phyloP scores from a whole-genome alignment of 192 early-diverging fungal species.

The Gonapodya prolifera region DNA sequence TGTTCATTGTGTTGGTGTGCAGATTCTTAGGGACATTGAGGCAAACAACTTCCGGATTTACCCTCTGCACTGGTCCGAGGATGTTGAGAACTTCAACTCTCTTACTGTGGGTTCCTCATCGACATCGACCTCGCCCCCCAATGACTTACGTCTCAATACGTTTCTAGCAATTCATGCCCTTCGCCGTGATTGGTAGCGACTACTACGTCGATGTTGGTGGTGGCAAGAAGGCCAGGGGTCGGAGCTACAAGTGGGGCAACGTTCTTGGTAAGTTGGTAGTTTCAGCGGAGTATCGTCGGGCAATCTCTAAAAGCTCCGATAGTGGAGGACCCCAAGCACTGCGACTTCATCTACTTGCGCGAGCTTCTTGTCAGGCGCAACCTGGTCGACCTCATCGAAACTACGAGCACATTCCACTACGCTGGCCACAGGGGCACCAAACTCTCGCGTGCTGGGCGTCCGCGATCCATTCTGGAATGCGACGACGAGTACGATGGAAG shows the following conservation, averaged over 20 bases:
- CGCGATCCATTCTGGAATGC: conserved; percentile 63
- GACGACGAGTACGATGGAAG: conserved; percentile 67
- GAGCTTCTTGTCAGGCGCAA: conserved; percentile 65
- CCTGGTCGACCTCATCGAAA: conserved; percentile 93
- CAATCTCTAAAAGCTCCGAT: neutral
- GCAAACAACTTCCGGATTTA: conserved; percentile 50
- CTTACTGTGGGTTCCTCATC: conserved; percentile 31
- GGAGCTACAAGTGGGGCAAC: conserved; percentile 90
- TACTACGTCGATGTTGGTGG: conserved; percentile 55
- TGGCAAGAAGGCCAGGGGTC: conserved; percentile 80
- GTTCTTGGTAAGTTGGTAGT: conserved; percentile 53
- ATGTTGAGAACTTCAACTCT: conserved; percentile 48
- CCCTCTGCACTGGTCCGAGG: conserved; percentile 60
- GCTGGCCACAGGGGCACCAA: conserved; percentile 90
- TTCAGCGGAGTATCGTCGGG: neutral
- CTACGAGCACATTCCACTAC: conserved; percentile 91
- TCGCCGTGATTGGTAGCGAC: conserved; percentile 92
- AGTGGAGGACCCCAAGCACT: conserved; percentile 94
- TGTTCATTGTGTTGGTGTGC: neutral
- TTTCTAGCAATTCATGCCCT: conserved; percentile 66
- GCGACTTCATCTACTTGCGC: conserved; percentile 89
- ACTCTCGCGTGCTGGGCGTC: conserved; percentile 61
- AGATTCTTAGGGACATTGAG: conserved; percentile 55
- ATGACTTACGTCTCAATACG: neutral
- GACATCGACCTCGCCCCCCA: neutral